A percentile compares a stretch with the other conserved stretches of the same genome.
Evolutionary conservation across 2,329 filamentous ascomycete species (phyloP).

Genomic region (Harringtonia aguacate): DNA sequence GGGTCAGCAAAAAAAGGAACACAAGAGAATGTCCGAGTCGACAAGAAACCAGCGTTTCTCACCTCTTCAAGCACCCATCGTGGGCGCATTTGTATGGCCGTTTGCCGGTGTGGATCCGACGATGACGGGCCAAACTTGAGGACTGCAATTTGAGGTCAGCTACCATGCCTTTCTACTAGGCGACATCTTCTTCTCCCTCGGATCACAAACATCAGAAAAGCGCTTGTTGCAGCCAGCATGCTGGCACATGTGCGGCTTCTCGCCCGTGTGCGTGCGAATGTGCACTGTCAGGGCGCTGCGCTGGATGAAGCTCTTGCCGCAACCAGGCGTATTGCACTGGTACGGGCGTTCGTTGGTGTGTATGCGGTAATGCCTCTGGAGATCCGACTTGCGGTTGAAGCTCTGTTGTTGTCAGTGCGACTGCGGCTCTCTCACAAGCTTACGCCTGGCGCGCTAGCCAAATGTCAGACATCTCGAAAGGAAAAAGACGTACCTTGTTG

Average conservation of each 20-base stretch:
- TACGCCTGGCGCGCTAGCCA: too few species aligned
- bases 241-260: conserved; percentile 61
- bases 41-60: conserved; percentile 9
- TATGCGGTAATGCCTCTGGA: conserved; percentile 60
- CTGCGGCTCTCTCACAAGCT: too few species aligned
- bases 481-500: conserved; percentile 39
- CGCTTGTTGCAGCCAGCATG: conserved; percentile 55
- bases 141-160: conserved; percentile 35
- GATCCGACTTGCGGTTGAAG: conserved; percentile 62
- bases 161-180: too few species aligned
- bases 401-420: conserved; percentile 32
- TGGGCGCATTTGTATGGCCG: conserved; percentile 54
- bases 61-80: conserved; percentile 53
- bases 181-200: too few species aligned
- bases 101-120: conserved; percentile 56
- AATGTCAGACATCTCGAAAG: too few species aligned
- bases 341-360: conserved; percentile 63
- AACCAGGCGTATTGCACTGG: conserved; percentile 46
- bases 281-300: conserved; percentile 60
- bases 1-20: conserved; percentile 7
- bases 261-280: conserved; percentile 72
- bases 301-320: conserved; percentile 62
- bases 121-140: conserved; percentile 53
- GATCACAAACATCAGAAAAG: conserved; percentile 58
- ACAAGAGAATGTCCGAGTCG: not conserved